Conservation (phyloP, 148 eudicot genomes). For the Cornus kousa region DNA sequence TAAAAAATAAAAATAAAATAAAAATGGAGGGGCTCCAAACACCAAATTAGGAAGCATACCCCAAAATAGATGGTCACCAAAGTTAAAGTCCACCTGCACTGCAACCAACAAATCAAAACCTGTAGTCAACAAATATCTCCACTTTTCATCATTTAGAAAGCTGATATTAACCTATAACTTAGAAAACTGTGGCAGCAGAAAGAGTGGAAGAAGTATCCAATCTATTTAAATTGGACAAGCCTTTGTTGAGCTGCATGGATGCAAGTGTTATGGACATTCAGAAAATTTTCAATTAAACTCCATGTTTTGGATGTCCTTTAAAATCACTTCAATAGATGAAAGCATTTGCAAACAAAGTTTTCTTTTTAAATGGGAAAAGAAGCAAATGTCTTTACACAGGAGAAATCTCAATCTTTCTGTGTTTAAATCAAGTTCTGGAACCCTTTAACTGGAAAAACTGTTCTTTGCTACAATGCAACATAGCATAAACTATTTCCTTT, state of each 20-base stretch:
- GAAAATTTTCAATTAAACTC: slow-evolving; percentile 1
- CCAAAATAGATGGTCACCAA: slow-evolving; percentile 57
- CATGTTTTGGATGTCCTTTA: background rate
- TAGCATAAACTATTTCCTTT: background rate
- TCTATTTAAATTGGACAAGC: background rate
- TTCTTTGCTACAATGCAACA: background rate
- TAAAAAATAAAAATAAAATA: too few species aligned
- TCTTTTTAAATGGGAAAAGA: background rate
- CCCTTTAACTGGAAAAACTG: slow-evolving; percentile 1
- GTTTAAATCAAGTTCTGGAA: background rate
- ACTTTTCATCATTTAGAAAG: background rate
- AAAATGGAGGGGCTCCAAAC: background rate
- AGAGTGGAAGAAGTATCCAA: background rate
- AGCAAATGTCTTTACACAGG: background rate
- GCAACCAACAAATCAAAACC: slow-evolving; percentile 24
- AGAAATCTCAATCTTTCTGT: background rate
- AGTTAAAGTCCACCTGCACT: slow-evolving; percentile 66
- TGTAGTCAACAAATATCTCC: background rate
- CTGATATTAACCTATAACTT: background rate
- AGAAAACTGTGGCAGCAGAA: background rate
- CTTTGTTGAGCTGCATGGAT: background rate
- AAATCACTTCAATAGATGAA: slow-evolving; percentile 2
- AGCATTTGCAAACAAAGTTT: background rate
- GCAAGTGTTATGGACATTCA: background rate
- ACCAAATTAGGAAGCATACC: slow-evolving; percentile 39